Evolutionary conservation across 1,284 basidiomycete genomes (phyloP), one percentile per base, ranked within the genome.

Genomic region (Ustilago shanxiensis): DNA sequence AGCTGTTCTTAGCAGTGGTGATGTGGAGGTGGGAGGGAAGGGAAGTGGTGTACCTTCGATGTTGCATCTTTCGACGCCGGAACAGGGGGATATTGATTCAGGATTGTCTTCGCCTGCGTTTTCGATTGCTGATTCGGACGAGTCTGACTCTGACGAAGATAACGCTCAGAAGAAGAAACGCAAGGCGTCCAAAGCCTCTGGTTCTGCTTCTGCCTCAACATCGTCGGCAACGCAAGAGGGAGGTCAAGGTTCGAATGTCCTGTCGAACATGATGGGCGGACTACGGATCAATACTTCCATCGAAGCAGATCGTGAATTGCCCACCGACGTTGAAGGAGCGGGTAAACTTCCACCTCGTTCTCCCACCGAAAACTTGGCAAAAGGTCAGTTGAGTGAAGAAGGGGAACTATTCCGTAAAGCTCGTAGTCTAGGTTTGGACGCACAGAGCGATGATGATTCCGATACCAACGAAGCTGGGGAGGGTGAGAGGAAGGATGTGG

Each of bases 321-420:
- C 60, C 41, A 44, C 20, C 37, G 57, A 49, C 24, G 51, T 8
- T 11, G 39, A 54, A 22, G 66, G 33, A 3, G 20, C 20, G 3
- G n/a, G n/a, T n/a, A n/a, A n/a, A n/a, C 33, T 47, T 2, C 50
- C 56, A 9, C 63, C 63, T 0, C 39, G 70, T 0, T 71, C 72
- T 20, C 67, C 79, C 3, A 62, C 62, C 3, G 80, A 78, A 10
- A 54, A 65, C 22, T 26, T 65, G 11, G 82, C 79, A 2, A 68
- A 71, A n/a, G 80, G 74, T 1, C 80, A 81, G 60, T 47, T 83
- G 13, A 74, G 65, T 35, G 83, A 85, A 60, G 83, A 85, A 35
- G 79, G 72, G 16, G 79, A 79, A 41, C 56, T 84, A 13, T 85
- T 85, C 60, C 62, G 83, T 1, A 74, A 68, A 33, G 82, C 83